Conservation (phyloP, 495 filamentous ascomycete genomes). For the Penicillium macrosclerotiorum region DNA sequence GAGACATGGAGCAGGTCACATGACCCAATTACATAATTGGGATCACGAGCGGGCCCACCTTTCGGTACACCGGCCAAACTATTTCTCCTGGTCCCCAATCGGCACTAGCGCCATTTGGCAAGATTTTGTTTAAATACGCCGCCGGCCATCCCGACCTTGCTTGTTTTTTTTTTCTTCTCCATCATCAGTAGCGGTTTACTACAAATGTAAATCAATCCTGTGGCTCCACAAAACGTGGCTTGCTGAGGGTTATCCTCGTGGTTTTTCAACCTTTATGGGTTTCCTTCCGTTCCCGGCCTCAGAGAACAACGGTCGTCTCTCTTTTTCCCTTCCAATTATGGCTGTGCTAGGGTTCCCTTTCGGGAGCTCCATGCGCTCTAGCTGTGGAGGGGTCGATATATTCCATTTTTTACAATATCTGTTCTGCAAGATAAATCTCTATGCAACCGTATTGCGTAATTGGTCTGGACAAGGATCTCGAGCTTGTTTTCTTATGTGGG, state of each 20-base stretch:
- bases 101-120: constrained; percentile 22
- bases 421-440: constrained; percentile 1
- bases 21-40: no score
- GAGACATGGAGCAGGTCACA: constrained; percentile 12
- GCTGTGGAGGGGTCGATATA: constrained; percentile 50
- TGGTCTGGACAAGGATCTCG: background rate
- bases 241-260: constrained; percentile 50
- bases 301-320: constrained; percentile 40
- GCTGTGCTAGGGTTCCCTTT: constrained; percentile 48
- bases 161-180: constrained; percentile 38
- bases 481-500: no score
- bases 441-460: no score
- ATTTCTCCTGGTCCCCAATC: constrained; percentile 19
- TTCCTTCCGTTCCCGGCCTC: constrained; percentile 51
- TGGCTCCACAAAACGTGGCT: constrained; percentile 45
- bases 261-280: constrained; percentile 43
- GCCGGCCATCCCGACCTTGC: constrained; percentile 5
- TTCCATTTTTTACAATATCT: constrained; percentile 24
- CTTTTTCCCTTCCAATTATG: constrained; percentile 49
- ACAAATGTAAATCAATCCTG: constrained; percentile 33
- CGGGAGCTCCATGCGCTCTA: constrained; percentile 47
- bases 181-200: constrained; percentile 56
- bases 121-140: constrained; percentile 24
- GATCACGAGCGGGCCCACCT: no score
- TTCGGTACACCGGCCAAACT: constrained; percentile 7